Conservation (phyloP, 164 flowering plant genomes). For the Piper longum region DNA sequence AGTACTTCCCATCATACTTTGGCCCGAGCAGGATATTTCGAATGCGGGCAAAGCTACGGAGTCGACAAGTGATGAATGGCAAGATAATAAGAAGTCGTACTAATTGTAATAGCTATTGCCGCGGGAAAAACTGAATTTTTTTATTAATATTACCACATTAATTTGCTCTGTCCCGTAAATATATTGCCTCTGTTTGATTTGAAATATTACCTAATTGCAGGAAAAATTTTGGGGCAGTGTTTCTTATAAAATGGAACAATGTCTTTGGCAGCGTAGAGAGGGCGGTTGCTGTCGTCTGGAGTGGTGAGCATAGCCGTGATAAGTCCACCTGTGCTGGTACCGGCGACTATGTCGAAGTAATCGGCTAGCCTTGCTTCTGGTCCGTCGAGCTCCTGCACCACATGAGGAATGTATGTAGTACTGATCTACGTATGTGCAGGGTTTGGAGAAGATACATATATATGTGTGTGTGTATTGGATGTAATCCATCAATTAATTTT, state of each 20-base stretch:
- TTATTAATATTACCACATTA: background rate
- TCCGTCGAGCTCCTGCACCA: conserved; percentile 16
- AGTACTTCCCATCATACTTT: conserved; percentile 13
- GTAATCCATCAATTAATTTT: too few species aligned
- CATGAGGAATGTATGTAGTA: background rate
- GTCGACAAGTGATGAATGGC: background rate
- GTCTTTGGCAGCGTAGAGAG: conserved; percentile 26
- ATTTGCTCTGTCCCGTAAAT: background rate
- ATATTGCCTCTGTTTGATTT: background rate
- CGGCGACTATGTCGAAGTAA: conserved; percentile 32
- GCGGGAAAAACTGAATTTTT: background rate
- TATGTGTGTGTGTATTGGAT: too few species aligned
- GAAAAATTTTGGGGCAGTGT: conserved; percentile 25
- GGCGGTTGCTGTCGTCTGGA: conserved; percentile 21
- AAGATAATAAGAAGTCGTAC: too few species aligned
- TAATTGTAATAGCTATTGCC: too few species aligned
- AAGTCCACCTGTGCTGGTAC: conserved; percentile 38
- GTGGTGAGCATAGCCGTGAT: conserved; percentile 33
- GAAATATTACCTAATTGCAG: conserved; percentile 13
- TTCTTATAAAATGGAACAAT: conserved; percentile 17
- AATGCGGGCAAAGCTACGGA: conserved; percentile 3
- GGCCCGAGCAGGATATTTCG: conserved; percentile 5
- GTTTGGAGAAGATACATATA: too few species aligned
- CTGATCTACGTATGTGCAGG: too few species aligned
- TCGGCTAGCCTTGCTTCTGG: conserved; percentile 24